Percentiles rank a stretch among this genome's conserved stretches.
phyloP scores from a whole-genome alignment of 495 filamentous ascomycete species.

The Jackrogersella multiformis region DNA sequence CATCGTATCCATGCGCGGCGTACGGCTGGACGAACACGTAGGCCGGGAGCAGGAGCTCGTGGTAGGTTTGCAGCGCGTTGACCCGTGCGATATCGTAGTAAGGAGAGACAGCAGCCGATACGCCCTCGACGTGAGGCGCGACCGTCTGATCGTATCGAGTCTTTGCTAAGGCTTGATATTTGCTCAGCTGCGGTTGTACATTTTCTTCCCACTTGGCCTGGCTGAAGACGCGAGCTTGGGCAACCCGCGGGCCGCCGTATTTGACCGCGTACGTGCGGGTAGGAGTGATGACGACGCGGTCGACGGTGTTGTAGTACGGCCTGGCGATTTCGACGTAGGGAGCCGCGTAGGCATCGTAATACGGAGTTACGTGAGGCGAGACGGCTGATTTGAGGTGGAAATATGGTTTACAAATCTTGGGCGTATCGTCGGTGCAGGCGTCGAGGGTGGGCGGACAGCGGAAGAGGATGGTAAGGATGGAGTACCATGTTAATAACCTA shows the following conservation, averaged over 20 bases:
- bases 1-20: slow-evolving; percentile 71
- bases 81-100: slow-evolving; percentile 73
- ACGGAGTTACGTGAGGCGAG: slow-evolving; percentile 81
- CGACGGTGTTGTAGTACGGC: slow-evolving; percentile 75
- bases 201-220: slow-evolving; percentile 79
- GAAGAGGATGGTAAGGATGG: slow-evolving; percentile 78
- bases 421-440: slow-evolving; percentile 73
- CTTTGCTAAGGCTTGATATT: slow-evolving; percentile 65
- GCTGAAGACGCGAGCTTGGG: slow-evolving; percentile 69
- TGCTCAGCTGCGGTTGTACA: slow-evolving; percentile 75
- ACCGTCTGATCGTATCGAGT: slow-evolving; percentile 74
- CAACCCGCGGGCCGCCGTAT: slow-evolving; percentile 81
- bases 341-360: slow-evolving; percentile 84
- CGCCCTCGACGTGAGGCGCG: slow-evolving; percentile 76
- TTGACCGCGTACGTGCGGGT: slow-evolving; percentile 69
- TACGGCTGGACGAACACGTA: slow-evolving; percentile 79
- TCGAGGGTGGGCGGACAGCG: slow-evolving; percentile 78
- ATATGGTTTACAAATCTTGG: slow-evolving; percentile 85
- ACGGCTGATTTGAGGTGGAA: slow-evolving; percentile 73
- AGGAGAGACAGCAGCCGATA: slow-evolving; percentile 65
- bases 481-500: slow-evolving; percentile 88
- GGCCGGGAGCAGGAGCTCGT: slow-evolving; percentile 76
- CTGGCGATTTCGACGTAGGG: slow-evolving; percentile 80
- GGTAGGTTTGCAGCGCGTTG: slow-evolving; percentile 71
- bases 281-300: slow-evolving; percentile 73